Base-by-base conservation (phyloP, 2,329 filamentous ascomycete species). In the Sporothrix mexicana region DNA sequence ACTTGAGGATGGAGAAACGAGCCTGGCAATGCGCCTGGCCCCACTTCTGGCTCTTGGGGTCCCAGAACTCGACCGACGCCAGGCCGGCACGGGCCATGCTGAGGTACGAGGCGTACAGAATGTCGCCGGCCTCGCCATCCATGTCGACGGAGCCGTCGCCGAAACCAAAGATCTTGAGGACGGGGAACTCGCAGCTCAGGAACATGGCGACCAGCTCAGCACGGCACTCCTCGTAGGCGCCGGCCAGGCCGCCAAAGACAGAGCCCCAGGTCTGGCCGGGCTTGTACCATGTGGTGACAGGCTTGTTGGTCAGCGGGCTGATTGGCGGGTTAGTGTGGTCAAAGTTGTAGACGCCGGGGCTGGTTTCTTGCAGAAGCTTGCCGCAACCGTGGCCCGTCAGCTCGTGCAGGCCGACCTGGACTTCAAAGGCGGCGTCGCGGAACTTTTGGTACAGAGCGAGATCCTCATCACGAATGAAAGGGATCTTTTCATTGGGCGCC, bases 151-250 rank as follows among this genome's bases (percentile, higher is more conserved):
- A 88, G 23, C 94, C 94, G 77, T 97, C 88, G 41, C 94, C 95
- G 74, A 95, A 96, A 36, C 95, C 95, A 77, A 98, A 98, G 79
- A 98, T 95, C 80, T 94, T 88, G 23, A 98, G 87, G 68, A 97
- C 93, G 12, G 90, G 87, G 79, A 97, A 97, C 78, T 98, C 95
- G 82, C 95, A 97, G 79, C 91, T 90, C 71, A 98, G 85, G 57
- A 90, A 91, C 94, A 98, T 97, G 69, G 95, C 95, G 12, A 98
- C 95, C 78, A 94, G 92, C 81, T 98, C 95, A 4, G 95, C 95
- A 72, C 95, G 91, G 81, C 95, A 98, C 82, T 98, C 95, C 75
- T 98, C 95, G 79, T 97, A 98, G 17, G 91, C 93, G 3, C 92
- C 93, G 51, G 95, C 94, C 75, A 97, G 89, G 74, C 92, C 89